Evolutionary conservation across 257 asterid species (phyloP).

Genomic region (Nyctanthes arbortristis): DNA sequence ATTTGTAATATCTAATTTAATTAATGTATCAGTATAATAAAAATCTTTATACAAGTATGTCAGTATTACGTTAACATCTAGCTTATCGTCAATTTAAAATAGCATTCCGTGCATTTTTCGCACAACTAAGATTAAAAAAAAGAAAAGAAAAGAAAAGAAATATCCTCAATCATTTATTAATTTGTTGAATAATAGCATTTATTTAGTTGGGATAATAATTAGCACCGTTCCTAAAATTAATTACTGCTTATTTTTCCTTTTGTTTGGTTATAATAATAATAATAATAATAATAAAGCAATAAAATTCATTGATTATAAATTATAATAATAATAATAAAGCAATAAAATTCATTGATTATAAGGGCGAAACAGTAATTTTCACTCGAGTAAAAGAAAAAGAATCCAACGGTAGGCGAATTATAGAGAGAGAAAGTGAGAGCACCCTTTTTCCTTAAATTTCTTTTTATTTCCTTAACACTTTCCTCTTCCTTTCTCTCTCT

Average conservation of each 20-base stretch:
- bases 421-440: slow-evolving; percentile 17
- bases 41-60: no score
- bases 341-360: not conserved
- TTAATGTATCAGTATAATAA: no score
- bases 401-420: slow-evolving; percentile 42
- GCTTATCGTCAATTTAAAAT: no score
- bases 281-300: no score
- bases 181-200: not conserved
- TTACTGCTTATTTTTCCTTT: not conserved
- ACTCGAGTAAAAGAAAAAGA: slow-evolving; percentile 19
- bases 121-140: no score
- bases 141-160: not conserved
- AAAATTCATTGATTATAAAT: no score
- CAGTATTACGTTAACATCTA: no score
- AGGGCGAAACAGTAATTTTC: slow-evolving; percentile 39
- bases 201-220: not conserved
- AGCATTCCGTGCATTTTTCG: no score
- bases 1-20: no score
- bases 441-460: not conserved
- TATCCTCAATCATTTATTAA: not conserved
- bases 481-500: slow-evolving; percentile 17
- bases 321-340: no score
- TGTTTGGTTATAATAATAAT: no score
- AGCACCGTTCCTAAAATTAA: not conserved
- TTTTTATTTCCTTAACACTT: slow-evolving; percentile 17